A percentile compares a stretch with the other conserved stretches of the same genome.
Evolutionary conservation across 2,329 filamentous ascomycete genomes (phyloP).

Genomic region (Thielaviopsis populi): DNA sequence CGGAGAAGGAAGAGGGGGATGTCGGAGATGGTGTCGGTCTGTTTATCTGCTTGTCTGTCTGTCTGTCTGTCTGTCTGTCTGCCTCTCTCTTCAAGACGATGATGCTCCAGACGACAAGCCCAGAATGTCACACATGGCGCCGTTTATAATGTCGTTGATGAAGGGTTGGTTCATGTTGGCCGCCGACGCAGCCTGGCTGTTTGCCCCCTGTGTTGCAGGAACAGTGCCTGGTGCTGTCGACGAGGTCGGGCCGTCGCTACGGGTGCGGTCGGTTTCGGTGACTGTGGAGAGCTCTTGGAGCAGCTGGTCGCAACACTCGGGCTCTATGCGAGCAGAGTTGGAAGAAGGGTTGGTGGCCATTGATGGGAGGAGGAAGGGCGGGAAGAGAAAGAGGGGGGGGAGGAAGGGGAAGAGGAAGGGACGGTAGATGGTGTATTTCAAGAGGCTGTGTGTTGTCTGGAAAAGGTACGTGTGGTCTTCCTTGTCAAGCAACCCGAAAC

Average conservation of each 20-base stretch:
- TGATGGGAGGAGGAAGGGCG: neutral
- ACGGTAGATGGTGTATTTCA: neutral
- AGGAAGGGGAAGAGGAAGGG: neutral
- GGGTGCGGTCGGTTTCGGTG: slow-evolving; percentile 8
- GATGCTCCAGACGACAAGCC: neutral
- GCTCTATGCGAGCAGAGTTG: slow-evolving; percentile 10
- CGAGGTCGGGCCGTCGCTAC: slow-evolving; percentile 1
- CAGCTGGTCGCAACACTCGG: slow-evolving; percentile 14
- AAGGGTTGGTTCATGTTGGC: slow-evolving; percentile 15
- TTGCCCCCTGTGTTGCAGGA: neutral
- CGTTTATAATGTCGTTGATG: slow-evolving; percentile 13
- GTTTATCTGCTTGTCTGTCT: neutral
- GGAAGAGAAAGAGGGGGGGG: neutral
- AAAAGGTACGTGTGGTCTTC: neutral
- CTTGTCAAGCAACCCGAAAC: neutral
- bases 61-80: neutral
- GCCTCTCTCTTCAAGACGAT: neutral
- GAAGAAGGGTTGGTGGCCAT: slow-evolving; percentile 7
- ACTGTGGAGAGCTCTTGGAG: slow-evolving; percentile 15
- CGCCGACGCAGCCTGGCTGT: neutral
- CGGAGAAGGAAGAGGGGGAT: neutral
- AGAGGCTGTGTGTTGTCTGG: neutral
- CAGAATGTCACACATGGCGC: slow-evolving; percentile 12
- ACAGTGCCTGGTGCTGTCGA: slow-evolving; percentile 3
- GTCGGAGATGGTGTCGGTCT: neutral